phyloP scores from a whole-genome alignment of 192 early-diverging fungal species.

The Rhizophlyctis rosea region DNA sequence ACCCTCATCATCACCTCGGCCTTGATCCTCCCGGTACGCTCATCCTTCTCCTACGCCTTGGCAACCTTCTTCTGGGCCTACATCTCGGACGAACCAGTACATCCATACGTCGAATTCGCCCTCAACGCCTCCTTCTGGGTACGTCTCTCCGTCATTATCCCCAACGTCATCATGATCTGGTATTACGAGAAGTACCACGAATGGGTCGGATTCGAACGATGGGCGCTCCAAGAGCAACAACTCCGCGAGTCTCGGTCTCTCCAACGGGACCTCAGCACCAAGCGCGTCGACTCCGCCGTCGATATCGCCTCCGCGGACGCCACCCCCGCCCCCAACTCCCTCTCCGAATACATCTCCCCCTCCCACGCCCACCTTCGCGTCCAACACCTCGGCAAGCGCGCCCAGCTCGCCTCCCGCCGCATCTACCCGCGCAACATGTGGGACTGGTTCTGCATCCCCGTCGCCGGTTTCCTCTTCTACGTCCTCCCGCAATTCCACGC shows the following conservation, averaged over 20 bases:
- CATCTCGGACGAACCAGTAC: conserved; percentile 24
- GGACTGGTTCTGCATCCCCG: conserved; percentile 44
- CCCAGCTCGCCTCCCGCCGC: conserved; percentile 30
- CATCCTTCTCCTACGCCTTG: conserved; percentile 20
- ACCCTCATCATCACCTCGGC: conserved; percentile 33
- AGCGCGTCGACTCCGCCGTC: conserved; percentile 25
- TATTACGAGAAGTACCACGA: conserved; percentile 54
- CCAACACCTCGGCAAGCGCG: conserved; percentile 43
- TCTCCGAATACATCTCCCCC: conserved; percentile 11
- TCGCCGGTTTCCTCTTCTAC: conserved; percentile 45
- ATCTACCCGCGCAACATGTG: conserved; percentile 28
- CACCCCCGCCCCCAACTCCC: too few relatives aligned
- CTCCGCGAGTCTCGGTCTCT: background rate
- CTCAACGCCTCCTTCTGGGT: conserved; percentile 36
- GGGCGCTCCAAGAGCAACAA: conserved; percentile 38
- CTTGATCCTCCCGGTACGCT: conserved; percentile 31
- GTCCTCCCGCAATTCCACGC: conserved; percentile 50
- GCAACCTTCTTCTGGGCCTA: conserved; percentile 26
- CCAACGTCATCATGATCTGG: conserved; percentile 41
- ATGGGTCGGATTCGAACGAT: conserved; percentile 50
- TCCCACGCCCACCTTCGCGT: conserved; percentile 29
- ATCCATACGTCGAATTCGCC: conserved; percentile 32
- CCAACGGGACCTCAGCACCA: background rate
- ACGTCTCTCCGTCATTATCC: conserved; percentile 35
- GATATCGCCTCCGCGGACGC: conserved; percentile 15